Conservation (phyloP, 2,329 filamentous ascomycete genomes). For the Hansfordia pulvinata region DNA sequence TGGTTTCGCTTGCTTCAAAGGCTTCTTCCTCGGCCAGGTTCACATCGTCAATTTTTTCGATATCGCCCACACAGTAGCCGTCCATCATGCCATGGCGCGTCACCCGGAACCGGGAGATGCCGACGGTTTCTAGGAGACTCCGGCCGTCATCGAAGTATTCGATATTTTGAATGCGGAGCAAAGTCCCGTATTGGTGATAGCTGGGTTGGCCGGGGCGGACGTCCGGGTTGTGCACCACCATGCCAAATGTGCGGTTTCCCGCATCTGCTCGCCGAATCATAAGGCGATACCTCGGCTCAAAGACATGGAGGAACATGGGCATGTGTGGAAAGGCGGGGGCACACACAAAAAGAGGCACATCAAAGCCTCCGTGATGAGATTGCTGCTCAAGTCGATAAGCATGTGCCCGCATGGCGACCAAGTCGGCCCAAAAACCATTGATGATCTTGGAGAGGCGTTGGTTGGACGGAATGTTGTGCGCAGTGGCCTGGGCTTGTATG, state of each 20-base stretch:
- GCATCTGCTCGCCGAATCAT: conserved; percentile 74
- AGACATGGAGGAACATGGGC: conserved; percentile 81
- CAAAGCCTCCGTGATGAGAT: conserved; percentile 38
- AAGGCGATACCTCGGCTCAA: conserved; percentile 81
- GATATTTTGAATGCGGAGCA: conserved; percentile 62
- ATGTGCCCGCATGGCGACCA: conserved; percentile 43
- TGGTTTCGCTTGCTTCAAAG: conserved; percentile 56
- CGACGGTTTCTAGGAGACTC: conserved; percentile 67
- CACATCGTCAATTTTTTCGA: conserved; percentile 72
- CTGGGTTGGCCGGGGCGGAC: conserved; percentile 14
- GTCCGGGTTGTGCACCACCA: conserved; percentile 58
- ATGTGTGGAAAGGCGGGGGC: conserved; percentile 70
- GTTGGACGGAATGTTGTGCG: conserved; percentile 39
- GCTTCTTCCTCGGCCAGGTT: conserved; percentile 67
- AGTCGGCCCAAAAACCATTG: conserved; percentile 54
- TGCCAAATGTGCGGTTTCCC: conserved; percentile 66
- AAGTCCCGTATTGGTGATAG: conserved; percentile 65
- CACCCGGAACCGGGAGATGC: conserved; percentile 65
- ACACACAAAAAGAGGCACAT: conserved; percentile 67
- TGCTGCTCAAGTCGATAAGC: conserved; percentile 43
- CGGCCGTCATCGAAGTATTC: conserved; percentile 68
- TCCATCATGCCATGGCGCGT: conserved; percentile 51
- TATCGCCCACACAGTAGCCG: conserved; percentile 64
- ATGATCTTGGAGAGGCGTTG: conserved; percentile 48
- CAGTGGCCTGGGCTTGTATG: conserved; percentile 28